Evolutionary conservation across 805 yeast species (phyloP).

Genomic region (Cyberlindnera japonica): DNA sequence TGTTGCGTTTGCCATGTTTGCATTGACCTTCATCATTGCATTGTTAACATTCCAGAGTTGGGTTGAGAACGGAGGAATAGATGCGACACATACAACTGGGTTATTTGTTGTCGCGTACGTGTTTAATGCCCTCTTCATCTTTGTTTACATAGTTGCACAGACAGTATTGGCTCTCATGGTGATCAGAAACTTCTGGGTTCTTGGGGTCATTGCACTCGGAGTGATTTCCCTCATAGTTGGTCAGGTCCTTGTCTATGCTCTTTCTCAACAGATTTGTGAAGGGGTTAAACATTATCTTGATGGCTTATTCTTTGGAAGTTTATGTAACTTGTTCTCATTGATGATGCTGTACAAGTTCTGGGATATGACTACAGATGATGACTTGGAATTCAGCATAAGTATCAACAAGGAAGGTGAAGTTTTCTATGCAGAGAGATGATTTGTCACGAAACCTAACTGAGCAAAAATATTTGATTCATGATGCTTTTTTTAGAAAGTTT

Average conservation of each 20-base stretch:
- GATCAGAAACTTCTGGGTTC: conserved; percentile 79
- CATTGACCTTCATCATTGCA: conserved; percentile 61
- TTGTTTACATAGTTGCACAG: conserved; percentile 64
- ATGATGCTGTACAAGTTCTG: conserved; percentile 97
- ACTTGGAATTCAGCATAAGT: conserved; percentile 83
- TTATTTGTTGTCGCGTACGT: conserved; percentile 70
- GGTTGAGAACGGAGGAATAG: conserved; percentile 41
- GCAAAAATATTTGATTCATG: too few relatives aligned
- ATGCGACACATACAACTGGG: conserved; percentile 54
- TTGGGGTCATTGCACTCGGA: conserved; percentile 77
- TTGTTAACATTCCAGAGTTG: conserved; percentile 71
- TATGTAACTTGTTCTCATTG: conserved; percentile 73
- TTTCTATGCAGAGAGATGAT: conserved; percentile 18
- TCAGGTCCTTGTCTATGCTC: conserved; percentile 70
- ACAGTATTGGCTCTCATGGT: conserved; percentile 61
- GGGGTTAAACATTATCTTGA: conserved; percentile 82
- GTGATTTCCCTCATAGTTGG: conserved; percentile 73
- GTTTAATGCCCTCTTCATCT: conserved; percentile 63
- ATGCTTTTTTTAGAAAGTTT: too few relatives aligned
- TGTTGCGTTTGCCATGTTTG: conserved; percentile 54
- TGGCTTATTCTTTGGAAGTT: conserved; percentile 80
- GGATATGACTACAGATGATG: conserved; percentile 95
- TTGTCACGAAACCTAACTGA: neutral
- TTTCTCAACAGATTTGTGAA: conserved; percentile 63
- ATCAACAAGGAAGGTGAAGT: conserved; percentile 41